Percentiles rank a stretch among this genome's conserved stretches.
Conservation (phyloP, 2,329 filamentous ascomycete species). For the Nemania diffusa region DNA sequence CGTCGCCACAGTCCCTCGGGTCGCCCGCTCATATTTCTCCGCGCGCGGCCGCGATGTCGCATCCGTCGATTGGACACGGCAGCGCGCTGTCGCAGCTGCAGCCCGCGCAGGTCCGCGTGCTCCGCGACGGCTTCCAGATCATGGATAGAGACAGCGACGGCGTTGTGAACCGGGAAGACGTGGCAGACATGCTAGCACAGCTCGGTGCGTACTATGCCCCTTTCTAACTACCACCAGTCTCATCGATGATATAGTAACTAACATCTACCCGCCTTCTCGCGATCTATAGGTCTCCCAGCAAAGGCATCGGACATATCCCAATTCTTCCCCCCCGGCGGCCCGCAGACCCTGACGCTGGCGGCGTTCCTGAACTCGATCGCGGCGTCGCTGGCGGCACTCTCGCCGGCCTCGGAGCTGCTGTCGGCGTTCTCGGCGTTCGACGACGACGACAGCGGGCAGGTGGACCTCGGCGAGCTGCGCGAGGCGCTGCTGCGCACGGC, state of each 20-base stretch:
- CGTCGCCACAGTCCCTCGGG: conserved; percentile 38
- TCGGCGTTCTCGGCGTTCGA: conserved; percentile 96
- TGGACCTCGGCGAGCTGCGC: conserved; percentile 83
- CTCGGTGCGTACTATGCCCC: conserved; percentile 67
- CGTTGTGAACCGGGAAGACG: conserved; percentile 81
- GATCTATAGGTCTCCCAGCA: conserved; percentile 73
- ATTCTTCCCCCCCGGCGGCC: conserved; percentile 81
- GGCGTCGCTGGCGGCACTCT: conserved; percentile 76
- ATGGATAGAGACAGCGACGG: conserved; percentile 91
- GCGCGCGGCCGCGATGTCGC: conserved; percentile 48
- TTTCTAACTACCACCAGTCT: background rate
- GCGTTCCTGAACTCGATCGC: conserved; percentile 87
- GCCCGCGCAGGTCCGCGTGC: conserved; percentile 82
- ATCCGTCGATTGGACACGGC: conserved; percentile 53
- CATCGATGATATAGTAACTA: background rate
- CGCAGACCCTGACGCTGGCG: conserved; percentile 82
- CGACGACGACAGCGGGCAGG: conserved; percentile 92
- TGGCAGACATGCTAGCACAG: conserved; percentile 87
- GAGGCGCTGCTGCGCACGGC: conserved; percentile 85
- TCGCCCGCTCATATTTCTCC: conserved; percentile 53
- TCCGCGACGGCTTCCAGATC: conserved; percentile 94
- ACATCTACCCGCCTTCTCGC: background rate
- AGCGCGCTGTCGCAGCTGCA: conserved; percentile 78
- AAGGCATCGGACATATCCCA: conserved; percentile 75
- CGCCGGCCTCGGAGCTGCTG: conserved; percentile 80